Evolutionary conservation across 2,329 filamentous ascomycete species (phyloP).

Genomic region (Phaeoacremonium minimum): DNA sequence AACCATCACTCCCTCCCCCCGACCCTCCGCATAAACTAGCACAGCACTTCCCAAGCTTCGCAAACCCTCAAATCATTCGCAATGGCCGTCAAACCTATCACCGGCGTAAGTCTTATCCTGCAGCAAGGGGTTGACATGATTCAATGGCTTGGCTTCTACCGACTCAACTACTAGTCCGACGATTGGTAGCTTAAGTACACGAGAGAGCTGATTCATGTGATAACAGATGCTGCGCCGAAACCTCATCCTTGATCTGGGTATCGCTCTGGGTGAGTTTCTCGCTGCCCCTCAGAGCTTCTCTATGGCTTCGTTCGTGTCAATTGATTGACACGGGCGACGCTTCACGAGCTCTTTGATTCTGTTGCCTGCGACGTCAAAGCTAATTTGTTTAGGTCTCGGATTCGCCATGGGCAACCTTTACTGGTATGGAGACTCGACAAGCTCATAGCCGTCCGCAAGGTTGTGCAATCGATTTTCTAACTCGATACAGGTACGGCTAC

Average conservation of each 20-base stretch:
- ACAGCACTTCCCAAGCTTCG: constrained; percentile 8
- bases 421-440: constrained; percentile 41
- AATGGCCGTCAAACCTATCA: constrained; percentile 56
- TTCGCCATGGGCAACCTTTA: constrained; percentile 50
- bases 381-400: constrained; percentile 48
- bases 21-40: constrained; percentile 3
- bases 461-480: constrained; percentile 1
- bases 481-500: constrained; percentile 50
- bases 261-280: constrained; percentile 48
- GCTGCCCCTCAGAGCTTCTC: neutral
- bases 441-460: neutral
- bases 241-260: constrained; percentile 51
- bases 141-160: constrained; percentile 9
- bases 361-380: no score
- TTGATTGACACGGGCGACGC: no score
- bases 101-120: constrained; percentile 45
- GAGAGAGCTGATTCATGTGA: constrained; percentile 24
- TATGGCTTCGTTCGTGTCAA: no score
- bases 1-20: constrained; percentile 9
- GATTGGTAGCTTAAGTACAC: no score
- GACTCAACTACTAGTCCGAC: no score
- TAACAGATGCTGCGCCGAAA: constrained; percentile 55
- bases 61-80: constrained; percentile 19
- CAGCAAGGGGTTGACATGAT: neutral
- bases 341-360: no score